Evolutionary conservation across 352 stramenopile species (phyloP).

Genomic region (Globisporangium okanoganense): DNA sequence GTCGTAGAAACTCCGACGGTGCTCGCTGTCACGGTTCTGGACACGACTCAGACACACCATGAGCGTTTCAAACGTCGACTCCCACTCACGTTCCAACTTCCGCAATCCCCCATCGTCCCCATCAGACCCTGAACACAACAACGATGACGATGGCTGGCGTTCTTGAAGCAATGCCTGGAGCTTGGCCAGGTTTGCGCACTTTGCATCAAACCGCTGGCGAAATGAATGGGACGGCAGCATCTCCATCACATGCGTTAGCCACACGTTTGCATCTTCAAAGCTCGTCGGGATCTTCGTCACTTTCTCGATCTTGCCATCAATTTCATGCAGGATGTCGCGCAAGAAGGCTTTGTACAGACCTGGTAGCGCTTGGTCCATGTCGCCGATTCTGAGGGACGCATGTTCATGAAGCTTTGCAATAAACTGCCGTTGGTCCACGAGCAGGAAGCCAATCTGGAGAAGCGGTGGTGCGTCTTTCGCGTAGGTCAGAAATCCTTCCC

Average conservation of each 20-base stretch:
- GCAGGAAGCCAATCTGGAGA: conserved; percentile 45
- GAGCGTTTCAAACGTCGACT: conserved; percentile 58
- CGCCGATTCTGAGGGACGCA: conserved; percentile 25
- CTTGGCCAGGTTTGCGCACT: conserved; percentile 45
- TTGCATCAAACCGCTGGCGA: conserved; percentile 45
- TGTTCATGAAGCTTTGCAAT: conserved; percentile 29
- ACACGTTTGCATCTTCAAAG: conserved; percentile 39
- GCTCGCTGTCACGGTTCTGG: conserved; percentile 56
- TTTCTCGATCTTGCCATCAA: conserved; percentile 49
- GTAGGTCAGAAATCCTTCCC: conserved; percentile 36
- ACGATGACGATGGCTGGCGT: conserved; percentile 1
- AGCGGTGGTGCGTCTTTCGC: conserved; percentile 20
- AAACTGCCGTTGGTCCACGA: conserved; percentile 50
- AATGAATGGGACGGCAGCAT: conserved; percentile 53
- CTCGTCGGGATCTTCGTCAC: conserved; percentile 60
- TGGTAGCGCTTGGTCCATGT: conserved; percentile 43
- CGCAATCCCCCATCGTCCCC: conserved; percentile 20
- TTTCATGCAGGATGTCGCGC: conserved; percentile 36
- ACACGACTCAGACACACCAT: conserved; percentile 53
- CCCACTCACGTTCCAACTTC: conserved; percentile 57
- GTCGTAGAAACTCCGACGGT: conserved; percentile 54
- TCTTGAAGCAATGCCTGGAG: conserved; percentile 41
- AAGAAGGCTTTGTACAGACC: conserved; percentile 51
- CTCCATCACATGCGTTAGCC: conserved; percentile 45
- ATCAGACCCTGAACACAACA: conserved; percentile 4